Base-by-base conservation (phyloP, 2,329 filamentous ascomycete species). In the Colletotrichum neosansevieriae region DNA sequence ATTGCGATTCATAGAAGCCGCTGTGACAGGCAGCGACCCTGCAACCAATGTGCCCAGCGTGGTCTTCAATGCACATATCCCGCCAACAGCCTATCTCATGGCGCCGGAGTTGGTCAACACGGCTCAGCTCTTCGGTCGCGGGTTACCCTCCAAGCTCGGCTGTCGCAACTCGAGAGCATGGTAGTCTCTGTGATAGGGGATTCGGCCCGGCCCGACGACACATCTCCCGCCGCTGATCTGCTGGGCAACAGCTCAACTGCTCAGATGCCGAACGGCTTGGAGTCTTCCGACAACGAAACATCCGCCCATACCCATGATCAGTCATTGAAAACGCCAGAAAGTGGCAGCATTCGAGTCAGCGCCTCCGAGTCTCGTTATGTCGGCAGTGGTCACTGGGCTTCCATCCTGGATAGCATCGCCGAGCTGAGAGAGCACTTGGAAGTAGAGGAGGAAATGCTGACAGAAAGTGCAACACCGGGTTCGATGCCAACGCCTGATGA, bases 331-430 rank as follows among this genome's bases (percentile, higher is more conserved):
- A 38, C 66, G 0, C 73, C 78, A 0, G 77, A 79, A 9, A 71
- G 65, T 36, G 78, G 79, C 0, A 80, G 72, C 51, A 74, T 82
- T 58, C 74, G 71, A 0, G 60, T 74, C 12, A 73, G 19, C 17
- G 63, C 60, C 12, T 73, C 62, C 49, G 79, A 72, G 3, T 67
- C 71, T 2, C 73, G 70, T 44, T 83, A 83, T 40, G 78, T 81
- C 24, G 72, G 74, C 24, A 72, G 76, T 21, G 74, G 72, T 10
- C 81, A 83, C 63, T 83, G 81, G 80, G 75, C 78, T 12, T 78
- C 80, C 10, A 74, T 83, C 2, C 73, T 82, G 2, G 79, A 82
- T 42, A 73, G 75, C 38, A 82, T 83, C 40, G 73, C 79, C 7
- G 79, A 82, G 9, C 72, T 83, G 4, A 80, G 76, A 61, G 74